Base-by-base conservation (phyloP, 208 protist genomes). In the Trypanosoma rangeli region DNA sequence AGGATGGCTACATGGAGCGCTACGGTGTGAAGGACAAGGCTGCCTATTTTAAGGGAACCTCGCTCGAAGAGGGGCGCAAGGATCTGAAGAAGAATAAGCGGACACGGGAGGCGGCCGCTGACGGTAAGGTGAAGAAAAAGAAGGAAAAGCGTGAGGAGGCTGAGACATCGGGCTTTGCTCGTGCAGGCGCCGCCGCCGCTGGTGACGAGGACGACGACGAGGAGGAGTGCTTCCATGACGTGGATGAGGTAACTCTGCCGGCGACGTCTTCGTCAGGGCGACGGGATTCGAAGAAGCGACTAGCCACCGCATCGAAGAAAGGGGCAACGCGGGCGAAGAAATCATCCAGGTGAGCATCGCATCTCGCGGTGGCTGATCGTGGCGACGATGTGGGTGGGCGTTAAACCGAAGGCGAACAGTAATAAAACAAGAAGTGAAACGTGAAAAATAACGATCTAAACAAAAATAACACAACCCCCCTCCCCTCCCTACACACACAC, bases 1-100 rank as follows among this genome's bases (percentile, higher is more conserved):
- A 94, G 75, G 87, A 93, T 64, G 87, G 81, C 26, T 85, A 83
- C 61, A 78, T 86, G 64, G 80, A 82, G 72, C 75, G 74, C 70
- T 90, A 90, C 80, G 87, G 90, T 10, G 83, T 94, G 44, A 85
- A 56, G 65, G 84, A 93, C 73, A 92, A 93, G 80, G 74, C 68
- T 31, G 71, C 60, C 35, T 93, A 86, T 83, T 95, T 95, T 73
- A 92, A 87, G 73, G 87, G 87, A 16, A 95, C 90, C 12, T 89
- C 87, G 33, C 62, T 93, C 29, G 86, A 77, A 65, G 80, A 80
- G 26, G 62, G 70, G 44, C 57, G 67, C 20, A 59, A 69, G 44
- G n/a, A 54, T 20, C 49, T 64, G 13, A 42, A 35, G 0, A 50
- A 26, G 13, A 57, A 39, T 20, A 64, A 66, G n/a, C 56, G 39